These are phyloP conservation scores for Pseudozyma thailandica DNA, from an alignment of 1,284 basidiomycete species.

Conservation along the genomic window DNA sequence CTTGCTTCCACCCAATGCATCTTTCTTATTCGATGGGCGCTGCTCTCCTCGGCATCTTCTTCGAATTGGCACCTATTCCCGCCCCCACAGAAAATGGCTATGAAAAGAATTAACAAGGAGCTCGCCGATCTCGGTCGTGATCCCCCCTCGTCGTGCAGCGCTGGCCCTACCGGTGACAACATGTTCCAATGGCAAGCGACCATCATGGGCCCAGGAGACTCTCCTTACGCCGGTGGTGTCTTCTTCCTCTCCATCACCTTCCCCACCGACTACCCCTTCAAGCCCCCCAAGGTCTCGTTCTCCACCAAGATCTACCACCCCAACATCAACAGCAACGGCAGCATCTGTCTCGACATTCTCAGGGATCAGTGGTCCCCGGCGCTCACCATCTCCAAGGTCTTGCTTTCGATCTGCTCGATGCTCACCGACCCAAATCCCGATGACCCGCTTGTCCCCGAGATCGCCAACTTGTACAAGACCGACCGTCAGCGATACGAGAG, in stretches of 20 bases:
- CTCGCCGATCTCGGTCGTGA: constrained; percentile 67
- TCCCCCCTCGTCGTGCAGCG: constrained; percentile 67
- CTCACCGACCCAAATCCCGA: constrained; percentile 68
- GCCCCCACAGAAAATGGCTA: constrained; percentile 58
- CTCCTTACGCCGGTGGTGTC: constrained; percentile 65
- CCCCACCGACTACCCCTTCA: constrained; percentile 69
- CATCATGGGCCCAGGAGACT: constrained; percentile 67
- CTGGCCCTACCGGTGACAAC: constrained; percentile 68
- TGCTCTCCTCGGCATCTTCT: not conserved
- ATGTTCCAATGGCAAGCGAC: constrained; percentile 69
- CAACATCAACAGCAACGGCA: constrained; percentile 97
- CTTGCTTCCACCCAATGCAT: no score
- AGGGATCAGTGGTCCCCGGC: constrained; percentile 85
- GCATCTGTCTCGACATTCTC: constrained; percentile 97
- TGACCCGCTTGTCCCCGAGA: constrained; percentile 68
- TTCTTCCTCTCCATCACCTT: constrained; percentile 76
- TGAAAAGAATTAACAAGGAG: constrained; percentile 68
- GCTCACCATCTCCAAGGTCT: constrained; percentile 90
- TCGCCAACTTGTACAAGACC: constrained; percentile 68
- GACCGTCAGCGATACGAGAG: constrained; percentile 67
- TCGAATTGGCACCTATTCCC: not conserved
- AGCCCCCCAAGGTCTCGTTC: constrained; percentile 97
- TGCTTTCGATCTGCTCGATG: constrained; percentile 68
- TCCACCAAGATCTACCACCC: constrained; percentile 93
- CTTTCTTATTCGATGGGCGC: no score